Base-by-base conservation (phyloP, 2,329 filamentous ascomycete genomes). In the Paracamarosporium sp. region DNA sequence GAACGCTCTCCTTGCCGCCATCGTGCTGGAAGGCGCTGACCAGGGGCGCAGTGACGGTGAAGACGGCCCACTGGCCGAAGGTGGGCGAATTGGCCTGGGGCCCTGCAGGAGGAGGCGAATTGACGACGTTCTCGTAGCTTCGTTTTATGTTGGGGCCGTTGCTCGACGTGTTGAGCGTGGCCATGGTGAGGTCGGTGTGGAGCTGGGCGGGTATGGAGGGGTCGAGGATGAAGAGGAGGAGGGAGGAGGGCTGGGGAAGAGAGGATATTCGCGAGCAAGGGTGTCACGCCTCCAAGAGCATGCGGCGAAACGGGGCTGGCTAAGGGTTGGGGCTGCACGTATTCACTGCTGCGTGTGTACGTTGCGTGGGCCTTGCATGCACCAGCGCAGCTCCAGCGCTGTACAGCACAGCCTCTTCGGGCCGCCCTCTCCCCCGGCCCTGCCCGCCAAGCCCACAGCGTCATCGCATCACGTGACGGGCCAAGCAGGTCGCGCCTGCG, bases 41-140 rank as follows among this genome's bases (percentile, higher is more conserved):
- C 38, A 99, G 86, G 53, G 95, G 95, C 59, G 94, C 91, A 75
- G 95, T 91, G 38, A 99, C 95, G 7, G 91, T 91, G 80, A 96
- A 97, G 60, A 99, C 83, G 20, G 92, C 94, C 95, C 95, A 99
- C 82, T 94, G 91, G 62, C 87, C 93, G 73, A 91, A 91, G 46
- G 93, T 97, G 36, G 91, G 85, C 46, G 93, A 97, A 73, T 82
- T 83, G 9, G 85, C 82, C 56, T 84, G 82, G 45, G 82, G 72
- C 13, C 85, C 85, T 59, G 84, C 82, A 15, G 87, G 83, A 56
- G 82, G 75, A 48, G 85, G 77, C 52, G 85, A 80, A 74, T 89
- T 86, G 70, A 91, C 82, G 50, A 92, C 83, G 51, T 86, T 84
- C 72, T 89, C 84, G 75, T 91, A 90, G 75, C 82, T 83, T 59